These are phyloP conservation scores for Leptographium lundbergii DNA, from an alignment of 2,329 filamentous ascomycete genomes.

Conservation along the genomic window DNA sequence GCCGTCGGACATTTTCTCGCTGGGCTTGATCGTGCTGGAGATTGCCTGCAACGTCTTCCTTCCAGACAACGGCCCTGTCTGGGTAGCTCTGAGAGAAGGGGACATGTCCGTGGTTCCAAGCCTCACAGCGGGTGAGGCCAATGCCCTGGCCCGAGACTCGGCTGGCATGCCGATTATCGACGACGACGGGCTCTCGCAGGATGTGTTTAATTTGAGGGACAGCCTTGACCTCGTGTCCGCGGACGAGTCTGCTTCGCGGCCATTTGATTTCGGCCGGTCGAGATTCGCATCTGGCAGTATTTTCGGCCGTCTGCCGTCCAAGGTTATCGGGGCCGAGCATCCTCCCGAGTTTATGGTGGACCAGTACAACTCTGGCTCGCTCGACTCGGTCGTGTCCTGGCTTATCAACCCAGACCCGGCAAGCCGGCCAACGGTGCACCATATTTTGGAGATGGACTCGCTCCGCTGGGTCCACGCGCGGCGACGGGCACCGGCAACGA, in stretches of 20 bases:
- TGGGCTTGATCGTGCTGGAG: constrained; percentile 89
- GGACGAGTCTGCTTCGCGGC: neutral
- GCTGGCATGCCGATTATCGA: constrained; percentile 51
- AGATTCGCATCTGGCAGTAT: constrained; percentile 23
- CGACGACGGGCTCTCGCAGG: constrained; percentile 1
- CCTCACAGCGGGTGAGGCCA: constrained; percentile 68
- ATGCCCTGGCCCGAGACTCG: constrained; percentile 59
- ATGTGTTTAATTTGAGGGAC: constrained; percentile 3
- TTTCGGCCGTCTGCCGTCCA: constrained; percentile 32
- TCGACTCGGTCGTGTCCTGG: constrained; percentile 74
- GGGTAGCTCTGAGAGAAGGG: constrained; percentile 79
- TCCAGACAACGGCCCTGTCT: constrained; percentile 82
- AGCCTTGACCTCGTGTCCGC: constrained; percentile 8
- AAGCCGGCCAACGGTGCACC: constrained; percentile 59
- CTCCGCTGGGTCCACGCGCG: constrained; percentile 69
- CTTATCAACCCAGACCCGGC: constrained; percentile 72
- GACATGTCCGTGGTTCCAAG: constrained; percentile 83
- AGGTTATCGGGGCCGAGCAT: constrained; percentile 34
- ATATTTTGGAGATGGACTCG: constrained; percentile 61
- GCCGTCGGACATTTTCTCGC: constrained; percentile 83
- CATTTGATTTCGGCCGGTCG: constrained; percentile 1
- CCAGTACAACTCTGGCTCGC: constrained; percentile 53
- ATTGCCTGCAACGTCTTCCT: constrained; percentile 89
- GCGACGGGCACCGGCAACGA: constrained; percentile 76
- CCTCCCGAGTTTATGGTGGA: constrained; percentile 88